A percentile compares a stretch with the other conserved stretches of the same genome.
phyloP scores from a whole-genome alignment of 257 asterid species.

The Thymus mandschuricus region DNA sequence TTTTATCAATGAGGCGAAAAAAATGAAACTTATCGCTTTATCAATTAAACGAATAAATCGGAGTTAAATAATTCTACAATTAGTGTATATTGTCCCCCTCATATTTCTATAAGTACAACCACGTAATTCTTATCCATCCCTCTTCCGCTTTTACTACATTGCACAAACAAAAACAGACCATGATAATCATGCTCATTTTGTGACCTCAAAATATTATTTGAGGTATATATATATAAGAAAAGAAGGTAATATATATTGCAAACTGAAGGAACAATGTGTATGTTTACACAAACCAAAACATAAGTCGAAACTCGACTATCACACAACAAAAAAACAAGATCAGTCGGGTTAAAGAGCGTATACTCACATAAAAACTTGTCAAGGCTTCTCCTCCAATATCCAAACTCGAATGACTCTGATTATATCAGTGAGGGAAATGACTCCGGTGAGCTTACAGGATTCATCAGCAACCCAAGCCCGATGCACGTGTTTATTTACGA shows the following conservation, averaged over 20 bases:
- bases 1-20: too few species aligned
- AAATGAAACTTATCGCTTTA: too few species aligned
- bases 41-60: too few species aligned
- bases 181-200: neutral
- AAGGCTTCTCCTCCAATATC: constrained; percentile 50
- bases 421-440: constrained; percentile 72
- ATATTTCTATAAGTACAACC: too few species aligned
- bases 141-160: too few species aligned
- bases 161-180: too few species aligned
- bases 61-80: too few species aligned
- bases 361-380: neutral
- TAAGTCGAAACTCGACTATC: neutral
- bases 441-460: constrained; percentile 59
- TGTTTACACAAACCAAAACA: neutral
- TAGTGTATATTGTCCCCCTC: too few species aligned
- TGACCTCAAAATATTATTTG: neutral
- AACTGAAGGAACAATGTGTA: neutral
- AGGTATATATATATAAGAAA: neutral
- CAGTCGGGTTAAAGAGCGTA: neutral
- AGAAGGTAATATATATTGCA: neutral
- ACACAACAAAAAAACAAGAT: neutral
- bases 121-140: too few species aligned
- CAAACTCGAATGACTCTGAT: constrained; percentile 56
- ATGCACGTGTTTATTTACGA: constrained; percentile 60
- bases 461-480: constrained; percentile 77